Evolutionary conservation across 2,329 filamentous ascomycete species (phyloP).

Genomic region (Chaetomiaceae sp.): DNA sequence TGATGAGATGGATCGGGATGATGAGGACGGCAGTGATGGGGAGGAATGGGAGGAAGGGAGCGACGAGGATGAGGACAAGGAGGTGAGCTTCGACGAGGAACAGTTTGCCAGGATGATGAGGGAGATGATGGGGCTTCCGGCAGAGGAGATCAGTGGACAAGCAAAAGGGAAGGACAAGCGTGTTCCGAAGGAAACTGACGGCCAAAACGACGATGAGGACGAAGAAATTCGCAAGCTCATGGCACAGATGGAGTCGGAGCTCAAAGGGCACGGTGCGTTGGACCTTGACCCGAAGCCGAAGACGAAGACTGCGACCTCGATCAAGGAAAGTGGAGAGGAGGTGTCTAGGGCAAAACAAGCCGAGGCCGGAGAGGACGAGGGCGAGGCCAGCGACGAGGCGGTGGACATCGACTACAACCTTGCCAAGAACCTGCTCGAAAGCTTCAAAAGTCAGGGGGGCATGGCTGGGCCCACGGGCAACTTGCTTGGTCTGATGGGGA

Average conservation of each 20-base stretch:
- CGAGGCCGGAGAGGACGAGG: conserved; percentile 21
- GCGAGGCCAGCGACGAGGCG: conserved; percentile 47
- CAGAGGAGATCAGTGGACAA: conserved; percentile 17
- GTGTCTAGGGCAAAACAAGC: conserved; percentile 10
- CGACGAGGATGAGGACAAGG: conserved; percentile 62
- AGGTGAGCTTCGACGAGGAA: conserved; percentile 74
- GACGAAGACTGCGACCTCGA: conserved; percentile 18
- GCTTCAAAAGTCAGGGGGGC: conserved; percentile 85
- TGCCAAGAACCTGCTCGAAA: conserved; percentile 84
- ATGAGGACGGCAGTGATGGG: conserved; percentile 37
- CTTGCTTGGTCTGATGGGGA: conserved; percentile 77
- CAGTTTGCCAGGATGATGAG: conserved; percentile 85
- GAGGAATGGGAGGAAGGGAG: conserved; percentile 48
- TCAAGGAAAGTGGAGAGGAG: conserved; percentile 24
- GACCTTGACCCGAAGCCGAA: conserved; percentile 40
- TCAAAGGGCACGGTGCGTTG: conserved; percentile 62
- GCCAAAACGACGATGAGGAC: conserved; percentile 43
- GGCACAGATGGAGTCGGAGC: conserved; percentile 65
- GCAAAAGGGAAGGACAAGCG: conserved; percentile 10
- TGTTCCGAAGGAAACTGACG: conserved; percentile 38
- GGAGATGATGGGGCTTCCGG: conserved; percentile 73
- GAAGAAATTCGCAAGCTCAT: conserved; percentile 60
- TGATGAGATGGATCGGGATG: conserved; percentile 63
- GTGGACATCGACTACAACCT: conserved; percentile 80
- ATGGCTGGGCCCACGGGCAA: conserved; percentile 82